Evolutionary conservation across 306 rosid genomes (phyloP).

Genomic region (Medicago arabica): DNA sequence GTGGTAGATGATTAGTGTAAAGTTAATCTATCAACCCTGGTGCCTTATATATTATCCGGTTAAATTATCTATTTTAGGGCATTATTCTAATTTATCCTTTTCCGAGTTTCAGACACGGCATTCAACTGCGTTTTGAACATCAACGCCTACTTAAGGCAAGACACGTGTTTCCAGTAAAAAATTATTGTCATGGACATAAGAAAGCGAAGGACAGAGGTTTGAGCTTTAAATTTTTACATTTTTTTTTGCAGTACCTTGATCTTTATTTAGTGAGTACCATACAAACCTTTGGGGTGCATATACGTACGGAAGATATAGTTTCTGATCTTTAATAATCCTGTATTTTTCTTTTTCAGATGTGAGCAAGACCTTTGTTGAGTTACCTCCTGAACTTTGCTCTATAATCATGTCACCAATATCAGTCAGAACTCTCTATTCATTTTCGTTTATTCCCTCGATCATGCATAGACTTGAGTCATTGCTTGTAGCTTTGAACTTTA

Average conservation of each 20-base stretch:
- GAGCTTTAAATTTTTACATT: conserved; percentile 1
- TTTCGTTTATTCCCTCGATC: conserved; percentile 77
- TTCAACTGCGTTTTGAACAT: conserved; percentile 52
- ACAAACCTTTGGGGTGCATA: background rate
- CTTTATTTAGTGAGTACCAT: background rate
- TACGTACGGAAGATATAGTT: background rate
- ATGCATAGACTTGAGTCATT: conserved; percentile 80
- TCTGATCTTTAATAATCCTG: conserved; percentile 22
- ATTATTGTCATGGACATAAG: conserved; percentile 48
- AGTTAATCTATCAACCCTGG: conserved; percentile 1
- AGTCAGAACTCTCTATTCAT: conserved; percentile 55
- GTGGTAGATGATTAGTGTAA: conserved; percentile 16
- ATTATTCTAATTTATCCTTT: conserved; percentile 4
- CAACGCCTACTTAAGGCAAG: conserved; percentile 61
- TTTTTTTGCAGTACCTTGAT: conserved; percentile 21
- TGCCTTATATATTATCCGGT: background rate
- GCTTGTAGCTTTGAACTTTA: conserved; percentile 68
- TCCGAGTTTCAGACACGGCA: conserved; percentile 60
- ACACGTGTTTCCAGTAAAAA: conserved; percentile 59
- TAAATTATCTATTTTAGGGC: background rate
- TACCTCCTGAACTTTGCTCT: conserved; percentile 84
- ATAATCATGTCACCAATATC: conserved; percentile 77
- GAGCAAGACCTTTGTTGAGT: conserved; percentile 55
- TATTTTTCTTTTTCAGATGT: conserved; percentile 53
- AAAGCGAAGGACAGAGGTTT: conserved; percentile 62